Percentiles rank a stretch among this genome's conserved stretches.
Conservation (phyloP, 176 grass and related monocot species). For the Eragrostis curvula region DNA sequence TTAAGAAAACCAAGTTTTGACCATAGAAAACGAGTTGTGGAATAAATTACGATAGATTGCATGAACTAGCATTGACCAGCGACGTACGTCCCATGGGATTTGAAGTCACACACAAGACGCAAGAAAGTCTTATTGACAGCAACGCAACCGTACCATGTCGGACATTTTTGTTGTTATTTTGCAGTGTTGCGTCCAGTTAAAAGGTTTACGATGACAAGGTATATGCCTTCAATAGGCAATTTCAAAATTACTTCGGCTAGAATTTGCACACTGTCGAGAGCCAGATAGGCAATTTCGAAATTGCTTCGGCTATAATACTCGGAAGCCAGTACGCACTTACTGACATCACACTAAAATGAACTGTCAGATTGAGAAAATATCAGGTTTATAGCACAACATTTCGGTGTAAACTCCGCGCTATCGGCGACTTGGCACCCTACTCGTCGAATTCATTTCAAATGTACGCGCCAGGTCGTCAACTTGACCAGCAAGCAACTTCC, state of each 20-base stretch:
- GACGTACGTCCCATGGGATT: constrained; percentile 1
- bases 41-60: constrained; percentile 3
- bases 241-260: neutral
- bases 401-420: neutral
- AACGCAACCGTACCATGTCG: neutral
- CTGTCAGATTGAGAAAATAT: neutral
- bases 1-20: constrained; percentile 26
- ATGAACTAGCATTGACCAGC: neutral
- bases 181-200: neutral
- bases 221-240: neutral
- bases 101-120: constrained; percentile 27
- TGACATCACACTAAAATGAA: neutral
- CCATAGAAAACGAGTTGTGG: constrained; percentile 1
- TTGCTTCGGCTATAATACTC: neutral
- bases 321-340: neutral
- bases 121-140: constrained; percentile 22
- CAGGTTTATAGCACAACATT: neutral
- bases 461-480: constrained; percentile 20
- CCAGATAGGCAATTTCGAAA: neutral
- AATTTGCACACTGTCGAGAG: neutral
- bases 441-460: constrained; percentile 21
- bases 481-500: constrained; percentile 36
- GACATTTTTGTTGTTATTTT: neutral
- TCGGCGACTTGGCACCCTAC: neutral
- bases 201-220: neutral